Evolutionary conservation across 345 rosid genomes (phyloP), one percentile per base, ranked within the genome.

Genomic region (Linum trigynum): DNA sequence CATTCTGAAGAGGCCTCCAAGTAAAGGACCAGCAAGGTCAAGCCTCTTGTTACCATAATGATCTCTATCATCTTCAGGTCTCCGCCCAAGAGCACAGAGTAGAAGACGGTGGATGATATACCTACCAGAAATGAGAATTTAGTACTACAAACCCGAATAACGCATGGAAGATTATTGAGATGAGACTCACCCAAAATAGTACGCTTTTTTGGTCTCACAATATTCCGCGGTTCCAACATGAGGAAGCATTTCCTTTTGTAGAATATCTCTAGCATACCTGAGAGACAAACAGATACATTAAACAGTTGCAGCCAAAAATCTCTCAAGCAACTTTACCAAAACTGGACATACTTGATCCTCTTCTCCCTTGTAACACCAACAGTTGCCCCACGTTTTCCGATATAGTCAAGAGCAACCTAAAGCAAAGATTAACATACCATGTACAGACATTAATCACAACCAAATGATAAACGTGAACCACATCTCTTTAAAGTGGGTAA

Each of bases 11-110:
- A 94, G 83, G 71, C 97, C 99, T 51, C 99, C 99, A 67, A 94
- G 95, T 70, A 94, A 78, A 39, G 99, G 99, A 66, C 99, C 99
- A 65, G 99, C 99, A 77, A 94, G 99, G 77, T 92, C 99, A 63
- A 94, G 97, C 83, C 99, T 88, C 76, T 94, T 94, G 82, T 94
- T 90, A 65, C 99, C 99, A 76, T 94, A 94, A 71, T 94, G 99
- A 81, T 94, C 99, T 67, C 99, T 85, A 64, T 94, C 99, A 79
- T 94, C 97, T 75, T 94, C 99, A 64, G 97, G 84, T 78, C 95
- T 82, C 72, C 92, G 90, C 69, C 92, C 92, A 76, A 90, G 87
- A 60, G 96, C 97, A 78, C 99, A 94, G 59, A 86, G 81, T 69
- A 94, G 86, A 63, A 94, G 85, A 61, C 99, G 97, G 64, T 90